Base-by-base conservation (phyloP, 768 basidiomycete genomes). In the Boletus rubescentipes region DNA sequence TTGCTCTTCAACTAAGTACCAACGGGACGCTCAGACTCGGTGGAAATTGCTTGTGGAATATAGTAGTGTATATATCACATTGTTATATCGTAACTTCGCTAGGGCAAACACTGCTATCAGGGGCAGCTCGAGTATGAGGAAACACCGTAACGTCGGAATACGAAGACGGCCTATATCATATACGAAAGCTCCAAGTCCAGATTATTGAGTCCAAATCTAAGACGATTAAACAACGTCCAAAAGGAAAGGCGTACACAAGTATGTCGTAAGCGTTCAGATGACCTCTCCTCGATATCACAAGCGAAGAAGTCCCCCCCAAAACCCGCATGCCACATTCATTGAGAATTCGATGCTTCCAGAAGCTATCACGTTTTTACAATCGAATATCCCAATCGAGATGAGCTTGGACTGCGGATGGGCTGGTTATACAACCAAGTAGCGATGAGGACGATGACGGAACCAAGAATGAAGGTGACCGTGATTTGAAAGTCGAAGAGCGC, bases 381-480 rank as follows among this genome's bases (percentile, higher is more conserved):
- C 32, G 63, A 57, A 59, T 71, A 72, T 34, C 61, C 56, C 11
- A 62, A 37, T 37, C 69, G 63, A 38, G 66, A 61, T 5, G 67
- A 29, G 67, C 48, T 72, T 64, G 50, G 75, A 67, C 38, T 76
- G 21, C 69, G 71, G 47, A 37, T 60, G 20, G 69, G 91, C 56
- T 87, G 85, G 67, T 95, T 96, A 75, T 97, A 98, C 55, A 95
- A 75, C 85, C 89, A 94, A 2, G 95, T 98, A 14, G 93, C 89
- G 53, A 83, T 79, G 38, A 98, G 82, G 43, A 98, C 96, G 61
- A 91, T 79, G 34, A 79, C 76, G 0, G 91, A 87, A 35, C 95
- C 95, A 39, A 94, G 76, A 59, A 94, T 72, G 68, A 98, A 98
- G 0, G 90, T 85, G 54, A 85, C 77, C 3, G 93, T 89, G 72